Conservation (phyloP, 345 rosid species). For the Triadica sebifera region DNA sequence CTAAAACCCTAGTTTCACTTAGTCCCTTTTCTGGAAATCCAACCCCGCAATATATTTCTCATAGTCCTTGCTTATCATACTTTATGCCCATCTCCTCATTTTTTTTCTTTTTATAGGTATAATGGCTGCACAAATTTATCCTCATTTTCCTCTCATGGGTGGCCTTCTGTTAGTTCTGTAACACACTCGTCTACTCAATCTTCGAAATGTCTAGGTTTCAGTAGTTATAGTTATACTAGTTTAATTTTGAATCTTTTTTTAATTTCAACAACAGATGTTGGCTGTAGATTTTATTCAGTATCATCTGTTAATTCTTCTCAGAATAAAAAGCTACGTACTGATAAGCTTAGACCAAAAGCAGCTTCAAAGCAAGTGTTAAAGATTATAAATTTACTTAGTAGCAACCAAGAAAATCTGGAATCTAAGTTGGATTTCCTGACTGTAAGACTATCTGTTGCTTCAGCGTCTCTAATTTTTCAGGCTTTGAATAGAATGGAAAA, state of each 20-base stretch:
- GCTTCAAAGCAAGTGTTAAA: constrained; percentile 15
- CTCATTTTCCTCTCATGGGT: neutral
- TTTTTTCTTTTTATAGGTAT: no score
- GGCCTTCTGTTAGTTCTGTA: neutral
- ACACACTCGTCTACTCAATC: neutral
- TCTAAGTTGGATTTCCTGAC: constrained; percentile 34
- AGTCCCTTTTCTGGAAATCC: no score
- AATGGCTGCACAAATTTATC: neutral
- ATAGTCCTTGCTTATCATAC: no score
- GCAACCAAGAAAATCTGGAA: constrained; percentile 27
- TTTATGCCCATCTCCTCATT: no score
- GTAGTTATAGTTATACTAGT: neutral
- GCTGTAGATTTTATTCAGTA: constrained; percentile 10
- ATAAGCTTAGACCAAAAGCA: constrained; percentile 1
- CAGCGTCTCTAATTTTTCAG: constrained; percentile 21
- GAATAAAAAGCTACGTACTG: neutral
- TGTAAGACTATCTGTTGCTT: constrained; percentile 32
- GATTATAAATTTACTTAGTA: constrained; percentile 32
- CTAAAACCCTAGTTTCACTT: no score
- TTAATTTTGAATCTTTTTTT: constrained; percentile 3
- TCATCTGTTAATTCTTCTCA: neutral
- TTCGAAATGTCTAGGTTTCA: neutral
- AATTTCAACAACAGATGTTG: neutral
- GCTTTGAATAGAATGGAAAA: constrained; percentile 36
- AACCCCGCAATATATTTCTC: no score